Evolutionary conservation across 257 asterid genomes (phyloP), one percentile per base, ranked within the genome.

Genomic region (Orobanche coerulescens): DNA sequence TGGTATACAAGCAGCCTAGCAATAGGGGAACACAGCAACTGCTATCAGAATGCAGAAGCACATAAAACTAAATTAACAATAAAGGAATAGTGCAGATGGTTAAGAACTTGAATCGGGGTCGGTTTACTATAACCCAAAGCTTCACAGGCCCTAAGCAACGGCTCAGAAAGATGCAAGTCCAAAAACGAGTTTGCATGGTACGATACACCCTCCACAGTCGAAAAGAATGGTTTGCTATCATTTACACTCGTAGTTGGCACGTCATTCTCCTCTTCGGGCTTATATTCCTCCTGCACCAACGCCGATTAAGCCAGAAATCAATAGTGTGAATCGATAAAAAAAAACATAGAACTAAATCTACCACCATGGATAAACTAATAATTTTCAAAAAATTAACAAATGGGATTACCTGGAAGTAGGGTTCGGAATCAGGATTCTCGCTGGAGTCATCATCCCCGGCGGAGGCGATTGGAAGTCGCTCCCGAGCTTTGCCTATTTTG

Each of bases 1-100:
- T n/a, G 99, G 99, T 66, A 93, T 76, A 63, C 97, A 89, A 52
- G 97, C 97, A 67, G 97, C 99, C 99, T 93, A 63, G 54, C 51
- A 51, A 47, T 36, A 60, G 34, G 14, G 19, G 3, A 19, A 5
- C 43, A 58, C 61, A 28, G 11, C 33, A 58, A 67, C 18, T 30
- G 58, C 10, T 40, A 1, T 18, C 23, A 46, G 62, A 39, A 24
- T 26, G 46, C 37, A 5, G 20, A 48, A 71, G 48, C 30, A 60
- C 30, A 23, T 47, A 62, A 12, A 58, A 47, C 16, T 11, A 42
- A 2, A 48, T 16, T 6, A 2, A 42, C 0, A 52, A 19, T 2
- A 3, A 69, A 39, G 8, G 46, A 11, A 8, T 14, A 7, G 3
- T 28, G 22, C 8, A 26, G 6, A 34, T 14, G 20, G 6, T 25